Conservation (phyloP, 176 grass and related monocot species). For the Saccharum officinarum region DNA sequence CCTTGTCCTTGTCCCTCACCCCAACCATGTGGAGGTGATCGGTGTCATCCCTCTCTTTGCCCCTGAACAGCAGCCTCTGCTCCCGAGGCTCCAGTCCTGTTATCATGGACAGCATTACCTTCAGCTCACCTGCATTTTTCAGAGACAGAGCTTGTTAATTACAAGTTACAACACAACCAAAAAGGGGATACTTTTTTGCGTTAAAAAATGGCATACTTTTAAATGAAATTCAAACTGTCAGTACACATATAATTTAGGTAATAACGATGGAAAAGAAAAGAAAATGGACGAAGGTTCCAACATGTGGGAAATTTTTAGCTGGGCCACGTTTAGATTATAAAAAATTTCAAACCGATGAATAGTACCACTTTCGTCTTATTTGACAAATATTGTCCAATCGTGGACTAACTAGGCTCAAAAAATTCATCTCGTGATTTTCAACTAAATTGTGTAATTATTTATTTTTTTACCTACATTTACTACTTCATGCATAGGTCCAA, state of each 20-base stretch:
- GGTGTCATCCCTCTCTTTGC: conserved; percentile 84
- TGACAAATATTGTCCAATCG: no score
- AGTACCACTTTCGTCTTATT: no score
- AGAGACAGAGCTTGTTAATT: no score
- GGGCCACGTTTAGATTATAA: no score
- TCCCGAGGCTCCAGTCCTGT: conserved; percentile 75
- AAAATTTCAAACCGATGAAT: no score
- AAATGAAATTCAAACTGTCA: neutral
- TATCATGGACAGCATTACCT: conserved; percentile 62
- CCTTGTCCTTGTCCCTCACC: conserved; percentile 79
- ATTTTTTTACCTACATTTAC: no score
- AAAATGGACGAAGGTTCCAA: conserved; percentile 1
- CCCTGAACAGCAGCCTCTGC: conserved; percentile 89
- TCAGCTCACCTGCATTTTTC: conserved; percentile 66
- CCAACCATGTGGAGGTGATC: conserved; percentile 83
- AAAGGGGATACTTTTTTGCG: neutral
- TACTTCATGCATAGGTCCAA: no score
- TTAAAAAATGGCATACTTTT: neutral
- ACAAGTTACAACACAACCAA: neutral
- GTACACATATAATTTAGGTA: neutral
- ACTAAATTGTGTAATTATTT: no score
- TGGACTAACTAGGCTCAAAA: no score
- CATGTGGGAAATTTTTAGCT: conserved; percentile 8
- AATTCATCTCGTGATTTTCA: no score
- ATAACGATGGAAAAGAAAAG: neutral